Evolutionary conservation across 768 basidiomycete species (phyloP).

Genomic region (Kwoniella dejecticola): DNA sequence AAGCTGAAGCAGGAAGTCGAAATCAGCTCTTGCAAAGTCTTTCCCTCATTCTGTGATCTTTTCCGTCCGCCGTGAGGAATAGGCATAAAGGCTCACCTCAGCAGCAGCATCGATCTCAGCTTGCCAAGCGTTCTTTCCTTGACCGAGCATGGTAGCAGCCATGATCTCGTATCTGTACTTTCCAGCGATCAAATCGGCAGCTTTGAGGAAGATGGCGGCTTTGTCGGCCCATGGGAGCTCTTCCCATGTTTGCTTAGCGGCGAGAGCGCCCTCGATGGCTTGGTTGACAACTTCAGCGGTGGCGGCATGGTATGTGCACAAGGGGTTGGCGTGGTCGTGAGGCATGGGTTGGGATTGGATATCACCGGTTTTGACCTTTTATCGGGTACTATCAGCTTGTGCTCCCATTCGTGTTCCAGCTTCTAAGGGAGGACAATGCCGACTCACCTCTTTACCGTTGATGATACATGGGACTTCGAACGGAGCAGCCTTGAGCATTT

Average conservation of each 20-base stretch:
- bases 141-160: slow-evolving; percentile 96
- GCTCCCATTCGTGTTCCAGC: neutral
- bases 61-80: too few relatives aligned
- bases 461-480: slow-evolving; percentile 92
- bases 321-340: slow-evolving; percentile 75
- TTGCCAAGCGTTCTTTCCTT: slow-evolving; percentile 99
- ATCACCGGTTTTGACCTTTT: slow-evolving; percentile 76
- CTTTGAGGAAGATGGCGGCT: slow-evolving; percentile 96
- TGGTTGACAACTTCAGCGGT: slow-evolving; percentile 70
- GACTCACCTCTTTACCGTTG: slow-evolving; percentile 77
- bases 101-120: slow-evolving; percentile 99
- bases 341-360: slow-evolving; percentile 79
- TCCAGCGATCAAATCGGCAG: slow-evolving; percentile 90
- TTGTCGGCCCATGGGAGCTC: slow-evolving; percentile 93
- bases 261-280: slow-evolving; percentile 85
- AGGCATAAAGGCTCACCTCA: slow-evolving; percentile 64
- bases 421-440: neutral
- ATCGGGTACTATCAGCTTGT: neutral
- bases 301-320: slow-evolving; percentile 87
- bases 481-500: slow-evolving; percentile 81
- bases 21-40: slow-evolving; percentile 10
- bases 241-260: slow-evolving; percentile 88
- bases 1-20: slow-evolving; percentile 59
- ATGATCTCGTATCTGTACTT: slow-evolving; percentile 94
- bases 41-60: too few relatives aligned